Base-by-base conservation (phyloP, 345 rosid genomes). In the Limnanthes douglasii region DNA sequence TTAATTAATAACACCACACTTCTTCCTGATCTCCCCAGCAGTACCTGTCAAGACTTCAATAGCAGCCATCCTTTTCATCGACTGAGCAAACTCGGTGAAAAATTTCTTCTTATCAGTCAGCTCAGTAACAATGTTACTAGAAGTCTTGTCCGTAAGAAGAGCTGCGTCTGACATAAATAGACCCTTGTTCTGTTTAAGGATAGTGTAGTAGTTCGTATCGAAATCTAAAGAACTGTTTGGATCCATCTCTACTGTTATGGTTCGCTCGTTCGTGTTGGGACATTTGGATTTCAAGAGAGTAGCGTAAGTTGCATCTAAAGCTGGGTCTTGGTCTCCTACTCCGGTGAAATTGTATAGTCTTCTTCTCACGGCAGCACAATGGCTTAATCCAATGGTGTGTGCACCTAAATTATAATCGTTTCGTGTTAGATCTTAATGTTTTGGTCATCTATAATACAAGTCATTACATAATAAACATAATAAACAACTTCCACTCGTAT, bases 261-360 rank as follows among this genome's bases (percentile, higher is more conserved):
- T 40, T 0, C 41, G 36, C 37, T 38, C 45, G 5, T 64, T 43
- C 1, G 68, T 59, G 3, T 61, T 69, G 0, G 31, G 5, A 48
- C 95, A 76, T 41, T 69, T 37, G 13, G 36, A 45, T 51, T 66
- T 79, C 19, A 73, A 52, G 11, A 45, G 45, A 1, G 41, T 42
- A 0, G 74, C 69, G 3, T 67, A 69, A 15, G 51, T 20, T 0
- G 69, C 11, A 56, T 65, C 45, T 43, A 79, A 50, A 1, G 66
- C 53, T 2, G 85, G 85, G 42, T 79, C 82, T 21, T 68, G 54
- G 41, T 62, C 73, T 15, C 85, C 85, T 37, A 7, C 59, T 18
- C 75, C 75, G 2, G 72, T 69, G 60, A 85, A 76, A 53, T 73
- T 79, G 77, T 75, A 85, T 5, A 79, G 66, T 34, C 85, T 52